These are phyloP conservation scores for Sugiyamaella lignohabitans DNA, from an alignment of 805 yeast species.

Conservation along the genomic window DNA sequence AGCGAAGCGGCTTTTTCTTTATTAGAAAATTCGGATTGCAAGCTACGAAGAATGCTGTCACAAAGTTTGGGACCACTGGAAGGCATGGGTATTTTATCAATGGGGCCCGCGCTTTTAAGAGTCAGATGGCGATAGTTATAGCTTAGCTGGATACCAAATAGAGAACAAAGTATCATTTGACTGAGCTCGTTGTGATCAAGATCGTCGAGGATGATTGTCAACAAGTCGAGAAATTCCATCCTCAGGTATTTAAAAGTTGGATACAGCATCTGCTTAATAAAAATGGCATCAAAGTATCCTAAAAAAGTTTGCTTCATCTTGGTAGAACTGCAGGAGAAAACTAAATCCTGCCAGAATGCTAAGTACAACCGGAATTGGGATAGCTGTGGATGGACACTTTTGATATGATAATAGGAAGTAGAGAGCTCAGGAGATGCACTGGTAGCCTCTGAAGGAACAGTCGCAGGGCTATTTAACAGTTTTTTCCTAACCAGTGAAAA, in stretches of 20 bases:
- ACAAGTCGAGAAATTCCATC: constrained; percentile 20
- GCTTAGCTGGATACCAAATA: constrained; percentile 8
- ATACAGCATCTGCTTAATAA: constrained; percentile 25
- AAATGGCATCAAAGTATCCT: constrained; percentile 24
- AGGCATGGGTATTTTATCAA: background rate
- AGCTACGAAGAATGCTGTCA: background rate
- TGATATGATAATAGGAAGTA: constrained; percentile 8
- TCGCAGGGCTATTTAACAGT: no score
- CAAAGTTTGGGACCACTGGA: background rate
- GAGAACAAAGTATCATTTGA: constrained; percentile 18
- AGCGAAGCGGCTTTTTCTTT: constrained; percentile 2
- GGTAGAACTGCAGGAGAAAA: constrained; percentile 18
- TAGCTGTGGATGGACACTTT: background rate
- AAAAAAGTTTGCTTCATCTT: constrained; percentile 15
- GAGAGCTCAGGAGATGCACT: background rate
- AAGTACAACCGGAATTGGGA: constrained; percentile 21
- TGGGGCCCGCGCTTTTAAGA: background rate
- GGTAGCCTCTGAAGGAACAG: background rate
- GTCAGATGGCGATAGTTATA: no score
- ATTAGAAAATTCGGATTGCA: background rate
- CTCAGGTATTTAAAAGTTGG: constrained; percentile 19
- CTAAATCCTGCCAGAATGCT: constrained; percentile 28
- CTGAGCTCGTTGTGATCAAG: constrained; percentile 22
- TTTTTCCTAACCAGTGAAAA: constrained; percentile 14
- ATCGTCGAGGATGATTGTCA: constrained; percentile 23